Base-by-base conservation (phyloP, 768 basidiomycete species). In the Fomitopsis pulvina region DNA sequence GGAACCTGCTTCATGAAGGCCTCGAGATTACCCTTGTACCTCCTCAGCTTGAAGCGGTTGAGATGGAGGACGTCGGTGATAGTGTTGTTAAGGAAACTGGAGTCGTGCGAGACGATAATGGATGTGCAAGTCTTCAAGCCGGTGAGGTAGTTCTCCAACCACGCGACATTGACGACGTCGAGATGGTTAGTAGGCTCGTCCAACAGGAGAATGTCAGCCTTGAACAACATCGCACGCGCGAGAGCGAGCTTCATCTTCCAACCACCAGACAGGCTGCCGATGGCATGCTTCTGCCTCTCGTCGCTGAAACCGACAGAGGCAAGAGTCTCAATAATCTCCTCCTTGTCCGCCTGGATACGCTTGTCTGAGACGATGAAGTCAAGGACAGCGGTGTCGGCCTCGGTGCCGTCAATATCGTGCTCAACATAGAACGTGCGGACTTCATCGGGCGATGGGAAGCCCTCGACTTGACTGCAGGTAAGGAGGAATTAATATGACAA, bases 221-320 rank as follows among this genome's bases (percentile, higher is more conserved):
- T 90, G 87, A 97, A 97, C 40, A 97, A 78, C 83, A 97, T 95
- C 44, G 94, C 94, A 54, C 94, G 83, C 51, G 94, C 94, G 53
- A 97, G 82, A 34, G 94, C 94, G 55, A 97, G 85, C 80, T 96
- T 97, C 94, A 97, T 97, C 81, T 97, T 97, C 94, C 94, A 96
- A 76, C 94, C 94, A 80, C 94, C 94, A 39, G 94, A 97, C 34
- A 97, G 75, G 51, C 83, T 83, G 56, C 93, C 91, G 57, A 96
- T 96, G 34, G 91, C 71, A 54, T 87, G 77, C 56, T 71, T 74
- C 72, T 96, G 94, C 57, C 93, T 85, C 61, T 84, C 88, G 53
- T 85, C 88, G 55, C 71, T 80, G 80, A 97, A 97, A 55, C 94
- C 94, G 64, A 96, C 94, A 45, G 90, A 87, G 20, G 84, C 80